Base-by-base conservation (phyloP, 805 yeast genomes). In the Brettanomyces custersianus region DNA sequence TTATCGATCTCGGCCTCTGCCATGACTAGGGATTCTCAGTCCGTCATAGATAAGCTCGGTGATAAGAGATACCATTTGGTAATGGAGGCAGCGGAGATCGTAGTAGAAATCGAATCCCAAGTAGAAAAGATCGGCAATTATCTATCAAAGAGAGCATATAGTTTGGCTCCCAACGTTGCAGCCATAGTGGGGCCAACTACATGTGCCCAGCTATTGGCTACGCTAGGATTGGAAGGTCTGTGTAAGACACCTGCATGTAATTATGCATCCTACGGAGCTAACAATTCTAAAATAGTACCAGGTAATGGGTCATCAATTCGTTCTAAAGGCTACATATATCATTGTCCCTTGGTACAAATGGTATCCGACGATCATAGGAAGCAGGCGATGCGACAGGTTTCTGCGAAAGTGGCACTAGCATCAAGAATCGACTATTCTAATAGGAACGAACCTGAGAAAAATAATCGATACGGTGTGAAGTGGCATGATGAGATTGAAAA, bases 241-340 rank as follows among this genome's bases (percentile, higher is more conserved):
- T 74, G 86, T 3, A 60, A 57, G 21, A 73, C 83, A 0, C 95
- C 96, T 0, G 68, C 95, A 4, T 84, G 96, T 48, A 90, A 90
- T 51, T 49, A 90, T 17, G 77, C 95, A 0, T 74, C 94, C 0
- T 60, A 85, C 33, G 96, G 95, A 0, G 70, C 72, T 11, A 68
- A 67, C 29, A 57, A 68, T 35, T 55, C 58, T 28, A 54, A 63
- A 0, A 49, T 62, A 15, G 67, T 65, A 1, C 52, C 63, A 31
- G 72, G 74, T 5, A 56, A 61, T 10, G 48, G 61, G 11, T 74
- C 72, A 9, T 16, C 28, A 6, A 62, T 68, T 7, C 57, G 81
- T 28, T 80, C 78, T 39, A 72, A 77, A 34, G 95, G 96, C 0
- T 80, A 73, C 49, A 48, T 87, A 4, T 83, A 70, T 53, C 60